Base-by-base conservation (phyloP, 2,329 filamentous ascomycete species). In the Aureobasidium melanogenum region DNA sequence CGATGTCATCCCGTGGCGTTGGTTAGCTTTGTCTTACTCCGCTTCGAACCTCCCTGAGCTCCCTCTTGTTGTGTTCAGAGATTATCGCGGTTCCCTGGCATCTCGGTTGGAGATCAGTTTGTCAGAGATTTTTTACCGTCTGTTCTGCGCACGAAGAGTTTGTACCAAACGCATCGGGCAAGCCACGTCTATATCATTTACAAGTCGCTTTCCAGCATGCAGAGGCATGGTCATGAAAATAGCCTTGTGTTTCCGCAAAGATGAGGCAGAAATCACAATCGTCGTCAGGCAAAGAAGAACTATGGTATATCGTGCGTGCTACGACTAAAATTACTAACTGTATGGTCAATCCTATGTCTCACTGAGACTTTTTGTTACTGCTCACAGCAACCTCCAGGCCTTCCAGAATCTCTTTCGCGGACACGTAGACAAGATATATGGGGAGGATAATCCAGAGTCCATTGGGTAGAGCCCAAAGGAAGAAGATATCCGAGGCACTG, bases 391-490 rank as follows among this genome's bases (percentile, higher is more conserved):
- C 70, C 24, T 81, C 78, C 26, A 88, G 75, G 0, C 80, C 82
- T 63, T 82, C 74, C n/a, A 87, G 61, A 41, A 88, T 85, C 68
- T 89, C 86, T 41, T 70, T 70, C 9, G 81, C 83, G 62, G 86
- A 82, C 9, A 81, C 73, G 67, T 85, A 83, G 17, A 80, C 79
- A 73, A 86, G 84, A 66, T 88, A 88, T 0, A 74, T 68, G 1
- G 86, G 85, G 46, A 88, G 77, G 12, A 86, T 67, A 62, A 89
- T 73, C 86, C 54, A 57, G 1, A 24, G 10, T 22, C 54, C 54
- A 38, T 88, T 89, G 34, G 86, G 85, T 63, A 89, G 73, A 32
- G 85, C 81, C 79, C 85, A 89, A 26, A 86, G 72, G 34, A 82
- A 74, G 12, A 87, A 66, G 44, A 88, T 67, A 12, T 77, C 78